Base-by-base conservation (phyloP, 2,329 filamentous ascomycete species). In the Fusarium virguliforme region DNA sequence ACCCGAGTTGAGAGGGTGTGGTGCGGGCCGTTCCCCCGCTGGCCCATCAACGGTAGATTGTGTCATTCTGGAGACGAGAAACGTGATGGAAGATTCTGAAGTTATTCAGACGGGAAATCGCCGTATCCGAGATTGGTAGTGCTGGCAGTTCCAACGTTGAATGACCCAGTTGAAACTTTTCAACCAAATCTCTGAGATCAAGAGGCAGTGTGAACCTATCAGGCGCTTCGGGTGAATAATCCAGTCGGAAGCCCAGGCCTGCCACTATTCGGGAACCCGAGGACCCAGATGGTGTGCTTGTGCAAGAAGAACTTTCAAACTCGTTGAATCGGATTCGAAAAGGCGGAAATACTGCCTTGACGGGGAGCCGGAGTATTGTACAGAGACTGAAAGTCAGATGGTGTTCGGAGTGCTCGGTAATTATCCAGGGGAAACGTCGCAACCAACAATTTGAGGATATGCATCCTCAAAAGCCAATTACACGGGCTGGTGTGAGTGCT, bases 361-460 rank as follows among this genome's bases (percentile, higher is more conserved):
- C 32, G 50, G 32, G 50, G 41, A 48, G 18, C 22, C 30, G 28
- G 51, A 34, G 40, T 26, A 50, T 55, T 56, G 51, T 51, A 22
- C 28, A 48, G 9, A 30, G 26, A 48, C n/a, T n/a, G 43, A 28
- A 43, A 58, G 46, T 34, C 43, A 38, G 32, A 26, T 37, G 32
- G 34, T 34, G 30, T 34, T 30, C 65, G 62, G 65, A 41, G 41
- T 54, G 46, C 12, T 50, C 65, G 65, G 65, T 61, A 66, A 69
- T 69, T 68, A 64, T 60, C 51, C 54, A 63, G 60, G 63, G 56
- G 66, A 58, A 37, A 54, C 32, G 56, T 35, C 43, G 50, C 63
- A 66, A 46, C 63, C 13, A 30, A 22, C 10, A 22, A 48, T 48
- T 24, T 32, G 43, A 35, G 28, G 10, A 34, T 15, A 60, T 60